phyloP scores from a whole-genome alignment of 1,139 yeast species.

The Nadsonia commutata region DNA sequence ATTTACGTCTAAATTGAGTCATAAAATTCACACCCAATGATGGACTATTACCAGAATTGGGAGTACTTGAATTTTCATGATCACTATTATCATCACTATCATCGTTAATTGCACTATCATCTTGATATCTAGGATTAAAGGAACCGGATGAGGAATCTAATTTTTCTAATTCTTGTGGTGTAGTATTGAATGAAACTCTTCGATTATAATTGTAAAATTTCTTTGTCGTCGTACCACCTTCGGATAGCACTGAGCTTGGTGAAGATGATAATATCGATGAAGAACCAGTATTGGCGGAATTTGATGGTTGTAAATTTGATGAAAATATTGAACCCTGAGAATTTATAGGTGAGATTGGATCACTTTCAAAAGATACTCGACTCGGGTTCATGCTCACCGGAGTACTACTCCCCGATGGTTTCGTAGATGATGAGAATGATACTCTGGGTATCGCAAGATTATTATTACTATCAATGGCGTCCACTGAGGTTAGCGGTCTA shows the following conservation, averaged over 20 bases:
- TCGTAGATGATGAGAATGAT: background rate
- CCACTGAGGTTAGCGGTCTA: too few species aligned
- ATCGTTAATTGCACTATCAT: background rate
- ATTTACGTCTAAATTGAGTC: background rate
- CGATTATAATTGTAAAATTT: background rate
- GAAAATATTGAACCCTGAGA: background rate
- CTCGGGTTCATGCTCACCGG: background rate
- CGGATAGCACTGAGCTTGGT: background rate
- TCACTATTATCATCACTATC: background rate
- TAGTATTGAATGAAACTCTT: background rate
- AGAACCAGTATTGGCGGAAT: background rate
- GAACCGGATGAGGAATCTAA: background rate
- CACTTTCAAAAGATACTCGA: background rate
- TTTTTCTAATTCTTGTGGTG: background rate
- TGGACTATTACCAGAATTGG: background rate
- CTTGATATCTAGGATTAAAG: background rate
- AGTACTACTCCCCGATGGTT: background rate
- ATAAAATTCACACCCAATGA: background rate
- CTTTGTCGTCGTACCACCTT: background rate
- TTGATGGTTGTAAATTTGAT: background rate
- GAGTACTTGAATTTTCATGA: background rate
- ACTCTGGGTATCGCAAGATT: too few species aligned
- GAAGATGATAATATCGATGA: background rate
- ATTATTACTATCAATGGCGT: too few species aligned
- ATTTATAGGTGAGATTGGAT: background rate